phyloP scores from a whole-genome alignment of 148 eudicot genomes.

The Bassia scoparia region DNA sequence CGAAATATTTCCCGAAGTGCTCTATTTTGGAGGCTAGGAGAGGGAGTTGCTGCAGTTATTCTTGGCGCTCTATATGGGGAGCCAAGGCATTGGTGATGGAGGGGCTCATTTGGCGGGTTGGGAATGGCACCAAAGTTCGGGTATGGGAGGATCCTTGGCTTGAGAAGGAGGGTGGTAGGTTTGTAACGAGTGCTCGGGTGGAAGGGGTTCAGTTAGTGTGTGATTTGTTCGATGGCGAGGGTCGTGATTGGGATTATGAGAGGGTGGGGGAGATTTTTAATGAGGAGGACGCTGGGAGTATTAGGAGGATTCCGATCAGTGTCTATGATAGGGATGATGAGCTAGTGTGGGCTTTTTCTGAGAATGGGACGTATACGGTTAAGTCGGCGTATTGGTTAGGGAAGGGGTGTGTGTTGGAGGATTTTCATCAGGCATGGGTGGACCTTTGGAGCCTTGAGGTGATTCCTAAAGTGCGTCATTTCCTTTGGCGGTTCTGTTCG shows the following conservation, averaged over 20 bases:
- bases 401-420: background rate
- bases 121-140: background rate
- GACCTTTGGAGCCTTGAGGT: background rate
- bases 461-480: no score
- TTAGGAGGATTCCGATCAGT: background rate
- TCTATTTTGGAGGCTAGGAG: background rate
- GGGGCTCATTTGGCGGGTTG: background rate
- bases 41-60: no score
- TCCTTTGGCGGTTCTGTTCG: no score
- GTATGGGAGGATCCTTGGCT: background rate
- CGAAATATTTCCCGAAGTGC: background rate
- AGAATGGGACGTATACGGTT: background rate
- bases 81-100: background rate
- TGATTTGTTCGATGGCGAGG: background rate
- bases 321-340: background rate
- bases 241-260: background rate
- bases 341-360: background rate
- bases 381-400: background rate
- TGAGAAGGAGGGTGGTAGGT: background rate
- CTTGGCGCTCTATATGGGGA: background rate
- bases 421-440: background rate
- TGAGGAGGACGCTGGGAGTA: background rate
- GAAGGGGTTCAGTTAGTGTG: no score
- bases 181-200: no score
- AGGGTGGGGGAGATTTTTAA: background rate